Base-by-base conservation (phyloP, 179 eudicot genomes). In the Pouteria campechiana region DNA sequence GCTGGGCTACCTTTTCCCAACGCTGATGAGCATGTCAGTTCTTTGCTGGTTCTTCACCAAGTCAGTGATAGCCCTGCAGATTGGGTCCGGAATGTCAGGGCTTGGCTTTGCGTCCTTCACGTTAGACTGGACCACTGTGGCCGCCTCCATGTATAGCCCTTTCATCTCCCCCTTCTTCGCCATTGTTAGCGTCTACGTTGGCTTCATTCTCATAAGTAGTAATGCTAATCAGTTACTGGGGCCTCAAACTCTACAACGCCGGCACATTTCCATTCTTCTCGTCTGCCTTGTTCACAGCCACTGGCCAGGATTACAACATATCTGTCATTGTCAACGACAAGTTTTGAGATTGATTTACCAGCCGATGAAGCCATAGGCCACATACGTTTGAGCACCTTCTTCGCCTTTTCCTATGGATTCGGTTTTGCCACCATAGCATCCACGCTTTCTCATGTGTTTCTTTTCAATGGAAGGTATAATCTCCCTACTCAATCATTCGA, bases 41-140 rank as follows among this genome's bases (percentile, higher is more conserved):
- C 56, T 89, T 17, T 89, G 97, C 51, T 79, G 85, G 83, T 67
- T 60, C 8, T 85, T 74, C 63, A 59, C 95, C 37, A 55, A 65
- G 41, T 89, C 97, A 18, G 83, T 89, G 25, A 81, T 86, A 1
- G 95, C 90, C 41, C 93, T 85, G n/a, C 97, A 89, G 50, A 17
- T 89, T 4, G 97, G 97, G 0, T 89, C 95, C 0, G 97, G 97
- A 25, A 65, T 89, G 75, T 60, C 18, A 19, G 97, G 97, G 17
- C 90, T 89, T 7, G 97, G 95, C 13, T 34, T 85, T 0, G 89
- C 79, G 28, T 76, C 95, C 39, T 6, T 81, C n/a, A 76, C 97
- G 1, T 60, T 85, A 3, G 97, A 89, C 46, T 85, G 95, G 97
- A 29, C 93, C 0, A 73, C 63, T 5, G 83, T 89, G 1, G 78